Conservation (phyloP, 2,329 filamentous ascomycete genomes). For the Fusarium papillatum region DNA sequence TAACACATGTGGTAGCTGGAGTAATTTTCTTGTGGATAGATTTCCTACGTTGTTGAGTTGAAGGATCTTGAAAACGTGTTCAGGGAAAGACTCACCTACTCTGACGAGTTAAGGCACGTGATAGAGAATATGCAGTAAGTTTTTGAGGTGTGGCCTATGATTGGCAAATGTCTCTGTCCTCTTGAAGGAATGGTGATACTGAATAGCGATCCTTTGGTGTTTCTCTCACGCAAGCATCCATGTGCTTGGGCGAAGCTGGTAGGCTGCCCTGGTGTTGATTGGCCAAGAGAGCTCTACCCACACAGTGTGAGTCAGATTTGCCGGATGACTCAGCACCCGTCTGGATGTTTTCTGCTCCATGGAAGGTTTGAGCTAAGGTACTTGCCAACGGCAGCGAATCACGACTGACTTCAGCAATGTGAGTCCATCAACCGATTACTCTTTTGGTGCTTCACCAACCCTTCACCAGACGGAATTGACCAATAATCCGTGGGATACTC, state of each 20-base stretch:
- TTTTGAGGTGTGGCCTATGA: neutral
- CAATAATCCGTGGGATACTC: neutral
- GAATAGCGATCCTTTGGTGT: constrained; percentile 18
- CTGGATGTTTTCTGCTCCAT: neutral
- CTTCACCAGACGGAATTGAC: neutral
- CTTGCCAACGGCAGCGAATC: neutral
- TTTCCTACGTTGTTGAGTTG: neutral
- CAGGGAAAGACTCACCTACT: neutral
- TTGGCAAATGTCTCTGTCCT: neutral
- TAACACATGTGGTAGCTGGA: constrained; percentile 3
- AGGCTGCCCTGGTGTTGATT: neutral
- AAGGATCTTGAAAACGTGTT: neutral
- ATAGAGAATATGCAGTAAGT: neutral
- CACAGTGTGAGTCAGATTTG: constrained; percentile 19
- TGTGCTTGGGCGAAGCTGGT: neutral
- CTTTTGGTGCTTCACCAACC: neutral
- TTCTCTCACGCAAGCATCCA: constrained; percentile 9
- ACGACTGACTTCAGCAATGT: neutral
- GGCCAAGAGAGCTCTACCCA: neutral
- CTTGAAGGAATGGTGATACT: neutral
- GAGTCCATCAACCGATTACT: neutral
- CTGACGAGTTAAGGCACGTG: neutral
- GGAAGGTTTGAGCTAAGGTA: neutral
- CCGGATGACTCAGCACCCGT: constrained; percentile 1
- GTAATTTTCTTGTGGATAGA: neutral